Conservation (phyloP, 345 rosid genomes). For the Melaleuca alternifolia region DNA sequence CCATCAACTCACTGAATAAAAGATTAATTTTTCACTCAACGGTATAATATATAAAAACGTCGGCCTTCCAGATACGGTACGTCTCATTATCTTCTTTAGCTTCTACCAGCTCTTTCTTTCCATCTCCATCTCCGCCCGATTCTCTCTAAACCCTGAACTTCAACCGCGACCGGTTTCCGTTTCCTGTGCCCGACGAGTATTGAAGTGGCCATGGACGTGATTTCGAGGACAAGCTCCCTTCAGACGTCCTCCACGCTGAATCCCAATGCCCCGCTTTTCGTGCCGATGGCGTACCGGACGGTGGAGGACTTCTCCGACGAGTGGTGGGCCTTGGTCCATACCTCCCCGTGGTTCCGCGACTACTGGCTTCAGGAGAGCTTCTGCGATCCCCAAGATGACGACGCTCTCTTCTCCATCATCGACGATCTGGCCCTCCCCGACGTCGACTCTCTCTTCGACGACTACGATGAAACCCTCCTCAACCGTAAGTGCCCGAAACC, state of each 20-base stretch:
- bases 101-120: neutral
- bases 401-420: constrained; percentile 4
- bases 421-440: constrained; percentile 10
- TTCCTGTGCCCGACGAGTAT: neutral
- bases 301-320: constrained; percentile 70
- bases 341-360: constrained; percentile 56
- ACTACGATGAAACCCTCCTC: neutral
- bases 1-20: neutral
- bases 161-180: neutral
- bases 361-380: constrained; percentile 62
- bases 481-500: constrained; percentile 2
- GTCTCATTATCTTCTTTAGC: neutral
- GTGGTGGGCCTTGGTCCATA: constrained; percentile 61
- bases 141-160: neutral
- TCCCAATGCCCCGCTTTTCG: constrained; percentile 54
- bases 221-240: constrained; percentile 9
- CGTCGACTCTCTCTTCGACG: constrained; percentile 19
- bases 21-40: neutral
- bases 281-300: constrained; percentile 42
- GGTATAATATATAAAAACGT: neutral
- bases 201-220: constrained; percentile 21
- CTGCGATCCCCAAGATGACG: constrained; percentile 29
- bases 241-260: constrained; percentile 24
- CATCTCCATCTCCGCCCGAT: neutral
- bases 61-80: neutral